Evolutionary conservation across 352 stramenopile species (phyloP), one percentile per base, ranked within the genome.

Genomic region (Pythium dissotocum): DNA sequence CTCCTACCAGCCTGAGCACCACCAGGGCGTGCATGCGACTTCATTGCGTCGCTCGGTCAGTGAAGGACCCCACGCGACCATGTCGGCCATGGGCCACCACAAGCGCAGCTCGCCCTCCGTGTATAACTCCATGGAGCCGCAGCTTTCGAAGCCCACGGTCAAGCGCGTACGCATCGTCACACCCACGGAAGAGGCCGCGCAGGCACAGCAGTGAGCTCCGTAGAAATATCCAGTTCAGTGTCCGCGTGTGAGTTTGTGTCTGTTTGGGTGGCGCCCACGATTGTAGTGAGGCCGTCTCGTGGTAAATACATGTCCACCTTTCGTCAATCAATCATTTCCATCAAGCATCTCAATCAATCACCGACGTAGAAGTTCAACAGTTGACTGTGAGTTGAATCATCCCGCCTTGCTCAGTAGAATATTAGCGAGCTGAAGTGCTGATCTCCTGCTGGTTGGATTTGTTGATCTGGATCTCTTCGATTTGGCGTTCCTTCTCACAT

Each of bases 91-190:
- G 36, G 57, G 58, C 57, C 48, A 66, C 65, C 49, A 66, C 38
- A 71, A 71, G 65, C 65, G 65, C 51, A 66, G 21, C 33, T 2
- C 24, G 14, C 35, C 48, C 8, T 26, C 6, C 12, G 40, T 38
- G 2, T 42, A 35, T 32, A 51, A 60, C 6, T n/a, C 44, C 30
- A 32, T 49, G 24, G 55, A 58, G 44, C 30, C 55, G 55, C 33
- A 36, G 55, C 36, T 38, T 12, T 6, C 53, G 52, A 10, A 53
- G 48, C 64, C 64, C 1, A 46, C 28, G 26, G 63, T 48, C 32
- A 71, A 71, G 53, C 65, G 65, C 52, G 65, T 71, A 28, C 65
- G 65, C 38, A 71, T 71, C 51, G 58, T 67, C 35, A 62, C 65
- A 44, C 58, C 65, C 6, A 61, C 64, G 1, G 55, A 64, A 53